Conservation (phyloP, 805 yeast genomes). For the Hanseniaspora occidentalis region DNA sequence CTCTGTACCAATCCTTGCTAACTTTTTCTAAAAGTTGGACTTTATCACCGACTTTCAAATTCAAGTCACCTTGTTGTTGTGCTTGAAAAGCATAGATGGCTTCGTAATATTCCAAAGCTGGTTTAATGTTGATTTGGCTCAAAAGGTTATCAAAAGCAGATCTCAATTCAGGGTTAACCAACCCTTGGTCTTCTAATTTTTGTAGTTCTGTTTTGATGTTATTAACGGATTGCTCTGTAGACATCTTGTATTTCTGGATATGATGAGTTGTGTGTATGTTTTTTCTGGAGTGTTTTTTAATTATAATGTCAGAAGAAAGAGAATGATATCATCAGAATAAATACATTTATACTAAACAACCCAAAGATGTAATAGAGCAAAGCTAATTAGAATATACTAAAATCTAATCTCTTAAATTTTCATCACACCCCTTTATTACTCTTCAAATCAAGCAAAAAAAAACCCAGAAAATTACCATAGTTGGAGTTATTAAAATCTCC, state of each 20-base stretch:
- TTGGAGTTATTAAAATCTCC: too few relatives aligned
- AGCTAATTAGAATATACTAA: too few relatives aligned
- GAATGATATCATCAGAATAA: too few relatives aligned
- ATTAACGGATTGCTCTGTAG: slow-evolving; percentile 3
- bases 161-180: neutral
- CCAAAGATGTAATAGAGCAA: too few relatives aligned
- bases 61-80: slow-evolving; percentile 65
- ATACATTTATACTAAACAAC: too few relatives aligned
- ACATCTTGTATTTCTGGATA: neutral
- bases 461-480: too few relatives aligned
- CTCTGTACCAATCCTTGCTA: slow-evolving; percentile 88
- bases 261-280: neutral
- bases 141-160: neutral
- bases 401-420: too few relatives aligned
- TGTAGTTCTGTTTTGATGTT: slow-evolving; percentile 3
- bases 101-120: slow-evolving; percentile 33
- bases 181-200: neutral
- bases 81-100: slow-evolving; percentile 68
- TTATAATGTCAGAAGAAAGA: neutral
- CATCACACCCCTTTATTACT: too few relatives aligned
- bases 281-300: neutral
- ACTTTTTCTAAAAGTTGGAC: slow-evolving; percentile 59
- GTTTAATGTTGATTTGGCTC: slow-evolving; percentile 2
- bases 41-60: slow-evolving; percentile 51
- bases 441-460: too few relatives aligned